phyloP scores from a whole-genome alignment of 2,329 filamentous ascomycete genomes.

The Alternaria ventricosa region DNA sequence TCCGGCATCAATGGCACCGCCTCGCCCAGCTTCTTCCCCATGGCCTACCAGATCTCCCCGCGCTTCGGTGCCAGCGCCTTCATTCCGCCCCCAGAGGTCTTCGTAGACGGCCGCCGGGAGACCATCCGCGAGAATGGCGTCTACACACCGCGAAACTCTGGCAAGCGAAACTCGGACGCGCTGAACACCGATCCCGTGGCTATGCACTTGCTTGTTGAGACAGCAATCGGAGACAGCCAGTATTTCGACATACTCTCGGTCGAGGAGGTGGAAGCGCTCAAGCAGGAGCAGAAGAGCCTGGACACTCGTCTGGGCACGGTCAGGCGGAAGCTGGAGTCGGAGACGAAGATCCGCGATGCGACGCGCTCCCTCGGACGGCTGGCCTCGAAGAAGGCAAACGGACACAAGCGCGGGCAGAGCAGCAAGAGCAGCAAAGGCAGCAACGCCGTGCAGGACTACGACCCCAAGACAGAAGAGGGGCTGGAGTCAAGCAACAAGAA shows the following conservation, averaged over 20 bases:
- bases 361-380: conserved; percentile 84
- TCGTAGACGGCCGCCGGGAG: conserved; percentile 40
- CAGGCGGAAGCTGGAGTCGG: conserved; percentile 81
- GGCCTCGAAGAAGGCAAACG: conserved; percentile 65
- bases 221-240: conserved; percentile 86
- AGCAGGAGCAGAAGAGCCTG: conserved; percentile 80
- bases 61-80: conserved; percentile 47
- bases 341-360: conserved; percentile 93
- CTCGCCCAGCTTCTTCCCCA: conserved; percentile 45
- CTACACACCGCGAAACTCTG: conserved; percentile 37
- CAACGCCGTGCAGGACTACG: conserved; percentile 29
- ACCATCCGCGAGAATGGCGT: conserved; percentile 33
- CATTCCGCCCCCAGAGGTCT: conserved; percentile 48
- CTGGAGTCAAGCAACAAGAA: conserved; percentile 75
- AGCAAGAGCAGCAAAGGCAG: conserved; percentile 59
- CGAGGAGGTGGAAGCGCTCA: conserved; percentile 88
- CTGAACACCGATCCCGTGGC: conserved; percentile 68
- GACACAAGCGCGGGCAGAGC: conserved; percentile 59
- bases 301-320: conserved; percentile 80
- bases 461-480: conserved; percentile 71
- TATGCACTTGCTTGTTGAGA: conserved; percentile 91
- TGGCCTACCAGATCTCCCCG: conserved; percentile 47
- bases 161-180: conserved; percentile 39
- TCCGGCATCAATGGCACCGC: conserved; percentile 37
- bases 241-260: conserved; percentile 85